Percentiles rank a stretch among this genome's conserved stretches.
These are phyloP conservation scores for Marchantia paleacea DNA, from an alignment of 225 moss, liverwort and hornwort genomes.

Conservation along the genomic window DNA sequence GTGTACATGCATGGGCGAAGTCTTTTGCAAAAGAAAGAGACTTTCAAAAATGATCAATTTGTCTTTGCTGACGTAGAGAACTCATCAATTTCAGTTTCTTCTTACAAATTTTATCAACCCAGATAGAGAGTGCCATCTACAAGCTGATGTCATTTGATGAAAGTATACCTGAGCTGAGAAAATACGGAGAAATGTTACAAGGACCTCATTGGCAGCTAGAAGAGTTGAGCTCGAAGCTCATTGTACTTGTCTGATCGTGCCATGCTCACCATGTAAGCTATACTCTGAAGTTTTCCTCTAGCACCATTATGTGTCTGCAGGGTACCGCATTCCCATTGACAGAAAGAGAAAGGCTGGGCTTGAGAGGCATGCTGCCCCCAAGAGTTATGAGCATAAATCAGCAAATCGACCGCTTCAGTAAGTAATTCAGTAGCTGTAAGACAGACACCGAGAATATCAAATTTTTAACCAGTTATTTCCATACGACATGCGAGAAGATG, in stretches of 20 bases:
- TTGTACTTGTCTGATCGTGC: not conserved
- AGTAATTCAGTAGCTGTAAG: conserved; percentile 21
- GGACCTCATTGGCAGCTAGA: not conserved
- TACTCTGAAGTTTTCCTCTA: too few relatives aligned
- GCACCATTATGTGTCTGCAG: conserved; percentile 27
- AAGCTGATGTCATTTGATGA: not conserved
- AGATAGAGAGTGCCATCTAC: not conserved
- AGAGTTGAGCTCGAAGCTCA: not conserved
- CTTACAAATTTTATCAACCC: too few relatives aligned
- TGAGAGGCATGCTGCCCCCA: conserved; percentile 86
- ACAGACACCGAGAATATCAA: too few relatives aligned
- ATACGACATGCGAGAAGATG: too few relatives aligned
- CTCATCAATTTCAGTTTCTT: not conserved
- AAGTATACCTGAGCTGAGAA: not conserved
- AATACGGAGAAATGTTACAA: not conserved
- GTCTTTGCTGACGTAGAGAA: not conserved
- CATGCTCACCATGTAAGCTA: not conserved
- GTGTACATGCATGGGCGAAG: not conserved
- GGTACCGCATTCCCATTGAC: conserved; percentile 82
- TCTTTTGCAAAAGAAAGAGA: not conserved
- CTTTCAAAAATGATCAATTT: not conserved
- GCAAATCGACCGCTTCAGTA: conserved; percentile 87
- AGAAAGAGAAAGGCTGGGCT: conserved; percentile 85
- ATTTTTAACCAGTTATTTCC: too few relatives aligned
- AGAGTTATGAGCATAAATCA: conserved; percentile 83